Conservation (phyloP, 169 alveolate genomes). For the Amoebophrya sp. region DNA sequence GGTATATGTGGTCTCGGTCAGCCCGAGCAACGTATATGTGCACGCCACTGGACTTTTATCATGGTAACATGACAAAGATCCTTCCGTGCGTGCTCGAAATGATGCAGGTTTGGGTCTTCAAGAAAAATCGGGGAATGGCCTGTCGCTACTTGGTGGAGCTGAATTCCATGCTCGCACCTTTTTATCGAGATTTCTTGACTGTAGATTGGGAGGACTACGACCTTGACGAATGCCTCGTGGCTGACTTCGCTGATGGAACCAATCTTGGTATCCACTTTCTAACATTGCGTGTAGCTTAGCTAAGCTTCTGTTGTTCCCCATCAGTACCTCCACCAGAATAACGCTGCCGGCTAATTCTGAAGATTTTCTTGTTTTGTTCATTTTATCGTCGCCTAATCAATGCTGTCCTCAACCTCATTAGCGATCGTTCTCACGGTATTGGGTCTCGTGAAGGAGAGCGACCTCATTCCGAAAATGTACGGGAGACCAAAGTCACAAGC, state of each 20-base stretch:
- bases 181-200: neutral
- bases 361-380: too few relatives aligned
- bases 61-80: neutral
- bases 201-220: too few relatives aligned
- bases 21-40: neutral
- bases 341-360: too few relatives aligned
- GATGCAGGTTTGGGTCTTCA: conserved; percentile 14
- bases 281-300: too few relatives aligned
- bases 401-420: too few relatives aligned
- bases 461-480: neutral
- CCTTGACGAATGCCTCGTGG: neutral
- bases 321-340: too few relatives aligned
- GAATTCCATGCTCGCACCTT: neutral
- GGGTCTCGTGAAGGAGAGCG: neutral
- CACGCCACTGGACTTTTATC: neutral
- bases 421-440: neutral
- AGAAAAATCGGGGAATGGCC: neutral
- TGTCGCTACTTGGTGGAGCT: neutral
- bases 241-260: neutral
- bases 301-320: too few relatives aligned
- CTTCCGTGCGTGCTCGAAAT: neutral
- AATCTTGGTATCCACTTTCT: too few relatives aligned
- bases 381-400: too few relatives aligned
- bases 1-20: neutral
- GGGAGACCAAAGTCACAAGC: neutral